Evolutionary conservation across 441 rosid species (phyloP).

Genomic region (Pelargonium cotyledonis): DNA sequence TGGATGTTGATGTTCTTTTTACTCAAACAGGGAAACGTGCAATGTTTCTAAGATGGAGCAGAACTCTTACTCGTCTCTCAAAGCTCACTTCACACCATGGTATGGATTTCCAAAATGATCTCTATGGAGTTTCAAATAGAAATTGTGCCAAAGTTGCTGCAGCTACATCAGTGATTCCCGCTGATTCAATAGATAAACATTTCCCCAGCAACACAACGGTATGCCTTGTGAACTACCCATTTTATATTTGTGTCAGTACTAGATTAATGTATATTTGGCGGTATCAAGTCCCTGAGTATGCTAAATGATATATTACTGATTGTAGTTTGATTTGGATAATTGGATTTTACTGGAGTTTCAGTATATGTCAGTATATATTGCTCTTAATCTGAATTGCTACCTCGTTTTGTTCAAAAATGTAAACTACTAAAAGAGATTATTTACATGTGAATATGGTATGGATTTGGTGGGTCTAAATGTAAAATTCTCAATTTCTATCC

Average conservation of each 20-base stretch:
- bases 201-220: constrained; percentile 39
- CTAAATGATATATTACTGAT: not conserved
- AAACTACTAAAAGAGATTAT: no score
- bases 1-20: constrained; percentile 4
- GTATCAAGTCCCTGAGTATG: not conserved
- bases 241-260: no score
- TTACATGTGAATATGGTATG: no score
- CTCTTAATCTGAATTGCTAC: no score
- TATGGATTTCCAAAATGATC: constrained; percentile 24
- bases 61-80: constrained; percentile 34
- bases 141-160: constrained; percentile 37
- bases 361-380: no score
- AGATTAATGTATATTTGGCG: not conserved
- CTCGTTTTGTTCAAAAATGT: no score
- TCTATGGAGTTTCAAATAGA: constrained; percentile 26
- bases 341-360: no score
- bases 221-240: constrained; percentile 12
- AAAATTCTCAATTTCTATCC: no score
- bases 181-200: constrained; percentile 27
- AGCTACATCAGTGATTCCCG: constrained; percentile 30
- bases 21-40: not conserved
- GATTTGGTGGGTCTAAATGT: no score
- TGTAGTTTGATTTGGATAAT: no score
- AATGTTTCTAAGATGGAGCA: constrained; percentile 60
- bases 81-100: constrained; percentile 32